These are phyloP conservation scores for Leccinum ochraceum DNA, from an alignment of 768 basidiomycete genomes.

Conservation along the genomic window DNA sequence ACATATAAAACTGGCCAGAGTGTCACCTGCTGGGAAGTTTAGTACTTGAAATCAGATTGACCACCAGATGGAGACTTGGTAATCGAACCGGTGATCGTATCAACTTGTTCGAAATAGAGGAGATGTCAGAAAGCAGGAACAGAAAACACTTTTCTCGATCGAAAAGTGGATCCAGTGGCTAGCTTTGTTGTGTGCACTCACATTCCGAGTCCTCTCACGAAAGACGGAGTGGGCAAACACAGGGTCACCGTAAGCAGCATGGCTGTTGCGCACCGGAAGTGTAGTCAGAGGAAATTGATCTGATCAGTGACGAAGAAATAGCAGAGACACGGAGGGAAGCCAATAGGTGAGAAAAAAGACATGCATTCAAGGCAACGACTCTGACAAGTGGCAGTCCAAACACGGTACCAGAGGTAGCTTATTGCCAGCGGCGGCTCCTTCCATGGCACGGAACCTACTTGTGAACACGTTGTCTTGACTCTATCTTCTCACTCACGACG, in stretches of 20 bases:
- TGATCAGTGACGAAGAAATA: neutral
- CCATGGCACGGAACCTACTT: neutral
- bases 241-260: neutral
- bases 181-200: neutral
- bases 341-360: neutral
- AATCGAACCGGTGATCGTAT: conserved; percentile 6
- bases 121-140: neutral
- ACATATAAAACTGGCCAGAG: neutral
- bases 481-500: neutral
- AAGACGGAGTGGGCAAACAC: neutral
- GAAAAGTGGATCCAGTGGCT: conserved; percentile 2
- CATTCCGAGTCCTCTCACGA: neutral
- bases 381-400: neutral
- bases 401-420: neutral
- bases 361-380: neutral
- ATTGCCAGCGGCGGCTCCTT: neutral
- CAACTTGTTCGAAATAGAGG: neutral
- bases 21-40: neutral
- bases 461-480: neutral
- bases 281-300: neutral
- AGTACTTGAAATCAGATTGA: neutral
- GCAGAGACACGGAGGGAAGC: neutral
- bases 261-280: neutral
- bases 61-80: conserved; percentile 1
- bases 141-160: neutral